Evolutionary conservation across 140 eudicot genomes (phyloP).

Genomic region (Ambrosia hybrid): DNA sequence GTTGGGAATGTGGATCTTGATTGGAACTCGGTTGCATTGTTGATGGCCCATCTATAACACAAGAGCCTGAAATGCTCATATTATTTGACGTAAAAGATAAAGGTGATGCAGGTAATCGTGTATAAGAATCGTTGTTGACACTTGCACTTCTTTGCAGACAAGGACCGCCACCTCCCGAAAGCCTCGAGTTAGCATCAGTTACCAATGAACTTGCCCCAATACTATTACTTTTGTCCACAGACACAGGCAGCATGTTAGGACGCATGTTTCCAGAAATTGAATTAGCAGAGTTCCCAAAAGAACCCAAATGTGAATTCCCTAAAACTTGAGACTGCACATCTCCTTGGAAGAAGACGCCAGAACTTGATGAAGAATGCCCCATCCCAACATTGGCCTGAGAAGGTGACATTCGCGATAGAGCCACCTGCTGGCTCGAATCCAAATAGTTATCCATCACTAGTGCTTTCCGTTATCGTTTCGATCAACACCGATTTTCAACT

Average conservation of each 20-base stretch:
- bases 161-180: slow-evolving; percentile 68
- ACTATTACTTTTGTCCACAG: slow-evolving; percentile 66
- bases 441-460: slow-evolving; percentile 63
- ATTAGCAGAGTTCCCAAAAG: slow-evolving; percentile 66
- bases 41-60: slow-evolving; percentile 75
- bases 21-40: slow-evolving; percentile 62
- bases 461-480: slow-evolving; percentile 16
- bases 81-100: slow-evolving; percentile 89
- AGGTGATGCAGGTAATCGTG: slow-evolving; percentile 89
- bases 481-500: slow-evolving; percentile 3
- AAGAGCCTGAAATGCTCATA: slow-evolving; percentile 82
- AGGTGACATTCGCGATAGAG: slow-evolving; percentile 70
- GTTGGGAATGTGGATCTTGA: slow-evolving; percentile 63
- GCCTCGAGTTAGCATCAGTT: slow-evolving; percentile 91
- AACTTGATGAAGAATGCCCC: slow-evolving; percentile 73
- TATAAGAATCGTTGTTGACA: slow-evolving; percentile 72
- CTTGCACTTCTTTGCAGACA: slow-evolving; percentile 90
- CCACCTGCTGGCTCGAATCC: slow-evolving; percentile 58
- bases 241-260: slow-evolving; percentile 52
- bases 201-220: slow-evolving; percentile 94
- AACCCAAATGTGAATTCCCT: slow-evolving; percentile 64
- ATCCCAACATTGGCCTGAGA: slow-evolving; percentile 77
- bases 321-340: slow-evolving; percentile 61
- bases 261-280: slow-evolving; percentile 52
- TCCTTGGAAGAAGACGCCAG: slow-evolving; percentile 85